Evolutionary conservation across 768 basidiomycete species (phyloP).

Genomic region (Collybiopsis confluens): DNA sequence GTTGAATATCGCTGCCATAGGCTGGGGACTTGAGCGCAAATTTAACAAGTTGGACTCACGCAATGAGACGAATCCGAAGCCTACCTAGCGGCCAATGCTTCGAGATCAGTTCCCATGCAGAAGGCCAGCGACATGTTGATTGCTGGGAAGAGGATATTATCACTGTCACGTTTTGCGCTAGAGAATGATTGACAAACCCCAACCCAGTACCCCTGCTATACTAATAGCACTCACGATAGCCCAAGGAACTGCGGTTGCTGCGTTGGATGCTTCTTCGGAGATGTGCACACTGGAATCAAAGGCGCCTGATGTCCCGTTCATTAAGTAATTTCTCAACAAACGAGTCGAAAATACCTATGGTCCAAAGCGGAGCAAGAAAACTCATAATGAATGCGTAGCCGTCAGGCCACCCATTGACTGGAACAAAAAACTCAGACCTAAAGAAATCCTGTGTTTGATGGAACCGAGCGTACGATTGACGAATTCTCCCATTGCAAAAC

Average conservation of each 20-base stretch:
- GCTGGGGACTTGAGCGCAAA: constrained; percentile 36
- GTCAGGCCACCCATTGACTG: constrained; percentile 28
- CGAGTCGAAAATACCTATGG: constrained; percentile 10
- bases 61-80: too few species aligned
- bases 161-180: too few species aligned
- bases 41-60: too few species aligned
- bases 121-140: constrained; percentile 44
- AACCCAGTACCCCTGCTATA: constrained; percentile 40
- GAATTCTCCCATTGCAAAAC: constrained; percentile 32
- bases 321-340: constrained; percentile 22
- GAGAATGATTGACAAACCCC: too few species aligned
- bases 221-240: constrained; percentile 42
- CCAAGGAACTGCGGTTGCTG: constrained; percentile 49
- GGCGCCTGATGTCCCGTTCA: constrained; percentile 26
- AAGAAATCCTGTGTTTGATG: neutral
- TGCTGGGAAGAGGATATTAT: constrained; percentile 13
- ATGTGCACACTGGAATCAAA: constrained; percentile 45
- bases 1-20: constrained; percentile 40
- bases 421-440: neutral
- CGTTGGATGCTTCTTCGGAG: constrained; percentile 52
- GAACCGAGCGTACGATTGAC: constrained; percentile 23
- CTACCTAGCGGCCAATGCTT: constrained; percentile 28
- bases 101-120: constrained; percentile 44
- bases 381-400: constrained; percentile 42
- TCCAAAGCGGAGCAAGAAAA: constrained; percentile 17